Evolutionary conservation across 139 green algal species (phyloP), one percentile per base, ranked within the genome.

Genomic region (Trebouxia sp.): DNA sequence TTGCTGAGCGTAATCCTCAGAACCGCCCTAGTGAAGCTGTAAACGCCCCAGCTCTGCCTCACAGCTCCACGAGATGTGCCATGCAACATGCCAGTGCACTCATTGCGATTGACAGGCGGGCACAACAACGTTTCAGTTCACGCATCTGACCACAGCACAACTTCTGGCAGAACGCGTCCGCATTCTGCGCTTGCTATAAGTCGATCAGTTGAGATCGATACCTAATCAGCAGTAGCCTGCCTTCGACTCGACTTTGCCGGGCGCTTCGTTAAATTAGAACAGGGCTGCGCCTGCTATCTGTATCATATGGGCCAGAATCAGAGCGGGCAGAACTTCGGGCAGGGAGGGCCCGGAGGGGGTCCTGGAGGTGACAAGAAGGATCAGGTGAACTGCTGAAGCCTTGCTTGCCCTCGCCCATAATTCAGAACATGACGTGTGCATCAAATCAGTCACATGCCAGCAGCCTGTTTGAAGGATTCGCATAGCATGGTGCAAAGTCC

Each of bases 291-390:
- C 17, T 17, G 17, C 14, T n/a, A 17, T 17, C 17, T 17, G 17
- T 17, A n/a, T n/a, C 66, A 22, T 42, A 85, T 85, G 81, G 81
- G 81, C 17, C 81, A 85, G 45, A 77, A 67, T 30, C 81, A 85
- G 45, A 79, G 66, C 48, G 66, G 67, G 37, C 79, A 83, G 50
- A 58, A 74, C 24, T 83, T 83, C 35, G 50, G 50, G 15, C 45
- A 42, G 28, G 72, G 72, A 45, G 79, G 67, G 35, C 74, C 50
- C 6, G 32, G 32, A 51, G 43, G 45, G 20, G 70, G 42, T 38
- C 56, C 41, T 37, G 80, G 53, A 50, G 76, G 76, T 51, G 81
- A 85, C 26, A 81, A 85, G 58, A 85, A 85, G 50, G 75, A 81
- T 22, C 43, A 78, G 78, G 78, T 50, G 35, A 30, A 30, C 20